Base-by-base conservation (phyloP, 2,329 filamentous ascomycete species). In the Aspergillus ustus region DNA sequence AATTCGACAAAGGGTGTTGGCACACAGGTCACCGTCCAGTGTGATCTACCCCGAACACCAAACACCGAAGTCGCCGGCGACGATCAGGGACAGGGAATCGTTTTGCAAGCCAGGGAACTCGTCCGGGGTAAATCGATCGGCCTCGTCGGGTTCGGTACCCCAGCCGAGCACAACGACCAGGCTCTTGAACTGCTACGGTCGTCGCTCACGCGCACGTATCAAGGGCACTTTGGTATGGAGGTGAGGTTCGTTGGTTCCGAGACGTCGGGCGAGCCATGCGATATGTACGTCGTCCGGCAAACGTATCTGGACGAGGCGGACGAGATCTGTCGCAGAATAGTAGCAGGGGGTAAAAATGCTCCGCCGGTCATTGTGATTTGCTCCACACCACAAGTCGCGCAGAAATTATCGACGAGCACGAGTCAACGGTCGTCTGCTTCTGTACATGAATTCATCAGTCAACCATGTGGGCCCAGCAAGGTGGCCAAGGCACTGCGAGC, bases 401-500 rank as follows among this genome's bases (percentile, higher is more conserved):
- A 61, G 28, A 53, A 52, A 17, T 37, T 58, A 9, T 54, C 54
- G 4, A 22, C 29, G 46, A 40, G 7, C 20, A 4, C 37, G 8
- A 29, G 13, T 6, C 37, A 22, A 9, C 28, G 28, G 6, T 20
- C 19, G 5, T 28, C 53, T 4, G 7, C 15, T 7, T 25, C 25
- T 5, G 20, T 57, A 5, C 40, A 49, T 11, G 59, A 61, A 34
- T 61, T 61, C 43, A 58, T 54, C 43, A 53, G 49, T 29, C 59
- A 61, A 20, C 59, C 59, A 0, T 61, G 59, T 37, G 59, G 59
- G n/a, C 59, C 59, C 1, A 43, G 20, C 25, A 61, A 58, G n/a
- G 34, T 50, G 50, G 59, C 59, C 19, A 54, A 51, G 4, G 43
- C 54, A 7, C 43, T 61, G 11, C 13, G 22, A 19, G 49, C 44